Evolutionary conservation across 495 filamentous ascomycete species (phyloP), one percentile per base, ranked within the genome.

Genomic region (Delitschia confertaspora): DNA sequence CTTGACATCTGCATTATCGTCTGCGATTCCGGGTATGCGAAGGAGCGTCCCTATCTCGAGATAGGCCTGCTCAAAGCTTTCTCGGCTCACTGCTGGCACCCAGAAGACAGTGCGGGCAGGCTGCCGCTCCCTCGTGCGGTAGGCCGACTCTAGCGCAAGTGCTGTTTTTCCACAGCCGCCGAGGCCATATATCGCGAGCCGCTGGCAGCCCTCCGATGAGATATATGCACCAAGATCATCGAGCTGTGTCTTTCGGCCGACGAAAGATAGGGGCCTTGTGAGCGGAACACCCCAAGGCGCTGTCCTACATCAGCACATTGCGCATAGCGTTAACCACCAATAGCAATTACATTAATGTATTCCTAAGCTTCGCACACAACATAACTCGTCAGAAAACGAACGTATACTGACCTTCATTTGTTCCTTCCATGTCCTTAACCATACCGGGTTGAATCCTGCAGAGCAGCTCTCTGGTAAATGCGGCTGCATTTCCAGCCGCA

Each of bases 401-500:
- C 18, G 16, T 18, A 21, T 33, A 42, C 38, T 29, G 11, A 41
- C 38, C 21, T 41, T 41, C 38, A 16, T 3, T 29, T 26, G 19
- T 16, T 4, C 7, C 11, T 32, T 42, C 27, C 27, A 42, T 42
- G 2, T 42, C 18, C 39, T 33, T 42, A 11, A 42, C 39, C 16
- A 3, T 19, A 14, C 11, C 39, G 19, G 39, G 39, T 19, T 33
- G 39, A 7, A 33, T 42, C 27, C 26, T 32, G 39, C 39, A 42
- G n/a, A 42, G 39, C 19, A 50, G 18, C 17, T 52, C 62, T 53
- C 65, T 66, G 1, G 65, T 60, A 53, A 61, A 68, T 1, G 62
- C 63, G 2, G 65, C 68, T 13, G 64, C 66, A 33, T 51, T 62
- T 2, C 60, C 59, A 35, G 64, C 60, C 3, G 65, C 65, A 42